Base-by-base conservation (phyloP, 768 basidiomycete genomes). In the Lactarius akahatsu region DNA sequence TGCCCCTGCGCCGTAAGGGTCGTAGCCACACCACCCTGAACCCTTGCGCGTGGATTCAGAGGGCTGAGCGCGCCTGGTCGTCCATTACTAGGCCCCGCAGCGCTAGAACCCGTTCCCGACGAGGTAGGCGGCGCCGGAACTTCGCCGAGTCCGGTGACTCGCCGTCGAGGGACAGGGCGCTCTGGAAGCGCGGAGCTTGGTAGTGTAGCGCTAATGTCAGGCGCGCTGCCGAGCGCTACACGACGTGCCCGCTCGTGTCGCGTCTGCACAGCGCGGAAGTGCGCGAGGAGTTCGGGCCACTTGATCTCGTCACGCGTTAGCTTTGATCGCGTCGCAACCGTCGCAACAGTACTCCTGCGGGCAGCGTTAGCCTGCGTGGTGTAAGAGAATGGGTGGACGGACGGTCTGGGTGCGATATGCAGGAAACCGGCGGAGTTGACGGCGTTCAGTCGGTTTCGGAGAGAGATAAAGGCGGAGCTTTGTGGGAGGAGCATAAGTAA, bases 401-500 rank as follows among this genome's bases (percentile, higher is more conserved):
- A 93, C 94, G 91, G 78, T 77, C 91, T 92, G 0, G 95, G 91
- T 10, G 91, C 87, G 66, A 95, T 91, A 62, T 97, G 93, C 9
- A 96, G 77, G 78, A 94, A 98, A 7, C 96, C 96, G 9, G 95
- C 87, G 3, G 96, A 93, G 76, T 95, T 96, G 57, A 98, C 95
- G 1, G 96, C 94, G 70, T 91, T 96, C 54, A 99, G 80, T 28
- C 97, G 88, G 77, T 97, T 98, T 45, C 96, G 85, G 28, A 99
- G 82, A 0, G 96, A 96, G 10, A 94, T 87, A 72, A 99, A 99
- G 3, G 97, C 97, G 28, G 91, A 90, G 74, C 95, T 97, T 79
- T 99, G 97, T 0, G 97, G 97, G 10, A 99, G 79, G 62, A 98
- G 80, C 97, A 99, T 99, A 66, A 99, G 80, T 9, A 99, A 81